Conservation (phyloP, 176 grass and related monocot species). For the Aechmea fasciata region DNA sequence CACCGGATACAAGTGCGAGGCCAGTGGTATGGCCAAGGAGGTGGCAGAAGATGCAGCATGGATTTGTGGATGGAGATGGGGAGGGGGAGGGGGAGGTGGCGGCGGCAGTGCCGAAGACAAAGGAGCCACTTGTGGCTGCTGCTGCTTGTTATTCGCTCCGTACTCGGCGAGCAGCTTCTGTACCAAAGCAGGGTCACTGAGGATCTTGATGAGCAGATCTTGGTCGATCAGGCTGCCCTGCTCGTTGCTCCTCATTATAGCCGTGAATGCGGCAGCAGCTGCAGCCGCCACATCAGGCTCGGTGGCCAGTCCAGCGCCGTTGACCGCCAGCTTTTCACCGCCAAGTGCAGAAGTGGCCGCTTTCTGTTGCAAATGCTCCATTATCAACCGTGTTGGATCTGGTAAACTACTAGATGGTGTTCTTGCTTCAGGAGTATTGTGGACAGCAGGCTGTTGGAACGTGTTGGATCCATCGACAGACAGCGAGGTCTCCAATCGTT, state of each 20-base stretch:
- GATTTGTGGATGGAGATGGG: slow-evolving; percentile 8
- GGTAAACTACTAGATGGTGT: slow-evolving; percentile 12
- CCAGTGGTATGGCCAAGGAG: background rate
- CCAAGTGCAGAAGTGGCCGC: slow-evolving; percentile 5
- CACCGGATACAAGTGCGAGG: slow-evolving; percentile 10
- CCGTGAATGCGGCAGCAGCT: slow-evolving; percentile 68
- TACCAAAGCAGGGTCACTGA: slow-evolving; percentile 71
- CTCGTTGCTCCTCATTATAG: slow-evolving; percentile 72
- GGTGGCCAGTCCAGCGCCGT: background rate
- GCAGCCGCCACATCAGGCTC: slow-evolving; percentile 68
- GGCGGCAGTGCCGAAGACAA: background rate
- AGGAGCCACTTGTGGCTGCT: slow-evolving; percentile 3
- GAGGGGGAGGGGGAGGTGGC: background rate
- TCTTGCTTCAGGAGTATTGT: slow-evolving; percentile 3
- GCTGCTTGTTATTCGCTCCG: slow-evolving; percentile 32
- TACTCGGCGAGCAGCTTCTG: slow-evolving; percentile 67
- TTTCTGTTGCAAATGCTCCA: slow-evolving; percentile 9
- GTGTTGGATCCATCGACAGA: slow-evolving; percentile 12
- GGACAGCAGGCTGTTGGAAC: slow-evolving; percentile 28
- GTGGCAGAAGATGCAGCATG: background rate
- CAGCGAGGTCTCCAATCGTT: slow-evolving; percentile 34
- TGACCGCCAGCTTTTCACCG: slow-evolving; percentile 10
- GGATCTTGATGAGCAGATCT: slow-evolving; percentile 79
- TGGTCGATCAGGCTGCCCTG: slow-evolving; percentile 65
- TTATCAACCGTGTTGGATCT: slow-evolving; percentile 6